Base-by-base conservation (phyloP, 495 filamentous ascomycete genomes). In the Penicillium angulare region DNA sequence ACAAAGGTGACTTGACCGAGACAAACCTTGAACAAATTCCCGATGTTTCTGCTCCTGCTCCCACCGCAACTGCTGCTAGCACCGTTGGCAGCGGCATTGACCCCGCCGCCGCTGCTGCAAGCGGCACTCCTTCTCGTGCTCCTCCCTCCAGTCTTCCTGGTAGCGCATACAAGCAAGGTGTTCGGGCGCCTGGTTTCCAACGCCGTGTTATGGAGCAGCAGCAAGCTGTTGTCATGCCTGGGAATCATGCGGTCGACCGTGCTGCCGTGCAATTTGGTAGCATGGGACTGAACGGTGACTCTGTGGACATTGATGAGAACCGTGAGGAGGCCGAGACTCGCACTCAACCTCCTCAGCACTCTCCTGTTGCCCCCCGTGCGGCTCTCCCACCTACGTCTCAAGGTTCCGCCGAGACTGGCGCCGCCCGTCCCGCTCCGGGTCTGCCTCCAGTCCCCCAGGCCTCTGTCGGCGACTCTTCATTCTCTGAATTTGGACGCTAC, bases 201-300 rank as follows among this genome's bases (percentile, higher is more conserved):
- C 84, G 92, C 22, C 85, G 89, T 53, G 79, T 96, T 34, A 78
- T 95, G 59, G 91, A 97, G 54, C 93, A 99, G 61, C 91, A 92
- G 63, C 95, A 99, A 67, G 89, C 92, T 15, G 93, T 99, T 29
- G 88, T 96, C 43, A 97, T 99, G 93, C 93, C 93, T 24, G 90
- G 90, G n/a, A 96, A 97, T 69, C 91, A 95, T 59, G 91, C 90
- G 32, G 89, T 98, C 7, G 91, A 96, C 64, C 85, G 90, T 44
- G 81, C 92, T 41, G 86, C 90, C n/a, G 90, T 99, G 34, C 95
- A 97, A 64, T 99, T 99, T 68, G 93, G 93, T 43, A 95, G 89
- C 63, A 89, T 99, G 80, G 92, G 87, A 49, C 66, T 97, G 59
- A 92, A 90, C 65, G 93, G 86, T 47, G 78, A 82, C 48, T 65